Conservation (phyloP, 2,329 filamentous ascomycete species). For the Cercospora sp. region DNA sequence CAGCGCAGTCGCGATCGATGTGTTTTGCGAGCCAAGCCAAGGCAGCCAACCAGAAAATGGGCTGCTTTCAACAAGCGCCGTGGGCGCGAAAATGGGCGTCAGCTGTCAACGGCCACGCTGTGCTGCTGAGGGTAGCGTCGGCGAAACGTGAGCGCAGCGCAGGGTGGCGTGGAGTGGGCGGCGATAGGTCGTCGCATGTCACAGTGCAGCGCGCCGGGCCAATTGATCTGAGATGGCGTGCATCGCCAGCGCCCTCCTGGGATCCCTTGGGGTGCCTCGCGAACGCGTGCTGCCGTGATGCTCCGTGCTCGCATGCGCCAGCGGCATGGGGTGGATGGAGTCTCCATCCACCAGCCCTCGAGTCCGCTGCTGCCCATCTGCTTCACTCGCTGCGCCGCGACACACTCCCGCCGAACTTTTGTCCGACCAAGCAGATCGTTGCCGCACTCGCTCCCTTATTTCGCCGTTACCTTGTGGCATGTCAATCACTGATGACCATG, state of each 20-base stretch:
- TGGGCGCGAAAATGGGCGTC: neutral
- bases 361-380: neutral
- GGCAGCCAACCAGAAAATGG: neutral
- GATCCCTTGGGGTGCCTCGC: neutral
- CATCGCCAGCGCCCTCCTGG: neutral
- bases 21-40: neutral
- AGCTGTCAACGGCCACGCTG: neutral
- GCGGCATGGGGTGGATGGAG: neutral
- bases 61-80: neutral
- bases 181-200: constrained; percentile 7
- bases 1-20: neutral
- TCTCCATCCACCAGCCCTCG: neutral
- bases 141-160: neutral
- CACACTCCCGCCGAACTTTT: neutral
- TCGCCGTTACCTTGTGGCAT: constrained; percentile 10
- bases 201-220: constrained; percentile 4
- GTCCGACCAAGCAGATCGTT: neutral
- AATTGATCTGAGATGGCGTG: constrained; percentile 2
- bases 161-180: neutral
- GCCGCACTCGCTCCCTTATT: neutral
- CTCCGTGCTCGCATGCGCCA: neutral
- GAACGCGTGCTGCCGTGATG: constrained; percentile 4
- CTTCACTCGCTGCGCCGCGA: neutral
- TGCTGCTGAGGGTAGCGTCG: constrained; percentile 1
- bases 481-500: constrained; percentile 12